These are phyloP conservation scores for Saccharomycopsis sp. DNA, from an alignment of 805 yeast genomes.

Conservation along the genomic window DNA sequence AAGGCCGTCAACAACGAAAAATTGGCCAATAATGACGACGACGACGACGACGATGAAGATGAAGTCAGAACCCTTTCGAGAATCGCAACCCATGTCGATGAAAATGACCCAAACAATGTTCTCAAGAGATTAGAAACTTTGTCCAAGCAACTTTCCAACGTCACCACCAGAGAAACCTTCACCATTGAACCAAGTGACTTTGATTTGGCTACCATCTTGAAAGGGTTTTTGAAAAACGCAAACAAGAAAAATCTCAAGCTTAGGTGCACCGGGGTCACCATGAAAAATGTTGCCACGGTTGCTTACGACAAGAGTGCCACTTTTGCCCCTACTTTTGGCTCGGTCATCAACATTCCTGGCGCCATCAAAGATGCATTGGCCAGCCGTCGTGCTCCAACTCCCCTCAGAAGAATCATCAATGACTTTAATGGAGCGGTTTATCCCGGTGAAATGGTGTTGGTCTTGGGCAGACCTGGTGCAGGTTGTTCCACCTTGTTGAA, in stretches of 20 bases:
- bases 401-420: constrained; percentile 30
- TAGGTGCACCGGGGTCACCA: constrained; percentile 35
- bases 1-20: not conserved
- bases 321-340: constrained; percentile 37
- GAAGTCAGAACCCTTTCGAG: constrained; percentile 5
- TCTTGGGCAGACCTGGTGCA: constrained; percentile 52
- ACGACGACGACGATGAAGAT: not conserved
- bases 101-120: constrained; percentile 13
- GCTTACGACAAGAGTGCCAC: constrained; percentile 48
- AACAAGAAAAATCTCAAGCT: constrained; percentile 5
- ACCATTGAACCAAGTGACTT: constrained; percentile 32
- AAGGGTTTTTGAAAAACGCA: constrained; percentile 28
- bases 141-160: constrained; percentile 13
- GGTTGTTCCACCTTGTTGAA: constrained; percentile 53
- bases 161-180: constrained; percentile 18
- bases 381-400: constrained; percentile 22
- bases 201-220: constrained; percentile 32
- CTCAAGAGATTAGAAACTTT: constrained; percentile 11
- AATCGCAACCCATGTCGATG: constrained; percentile 11
- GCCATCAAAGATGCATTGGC: constrained; percentile 7
- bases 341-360: constrained; percentile 15
- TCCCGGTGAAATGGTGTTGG: constrained; percentile 46
- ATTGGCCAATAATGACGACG: not conserved
- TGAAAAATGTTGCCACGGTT: constrained; percentile 35
- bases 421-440: constrained; percentile 35